phyloP scores from a whole-genome alignment of 2,329 filamentous ascomycete genomes.

The Fusarium sp. region DNA sequence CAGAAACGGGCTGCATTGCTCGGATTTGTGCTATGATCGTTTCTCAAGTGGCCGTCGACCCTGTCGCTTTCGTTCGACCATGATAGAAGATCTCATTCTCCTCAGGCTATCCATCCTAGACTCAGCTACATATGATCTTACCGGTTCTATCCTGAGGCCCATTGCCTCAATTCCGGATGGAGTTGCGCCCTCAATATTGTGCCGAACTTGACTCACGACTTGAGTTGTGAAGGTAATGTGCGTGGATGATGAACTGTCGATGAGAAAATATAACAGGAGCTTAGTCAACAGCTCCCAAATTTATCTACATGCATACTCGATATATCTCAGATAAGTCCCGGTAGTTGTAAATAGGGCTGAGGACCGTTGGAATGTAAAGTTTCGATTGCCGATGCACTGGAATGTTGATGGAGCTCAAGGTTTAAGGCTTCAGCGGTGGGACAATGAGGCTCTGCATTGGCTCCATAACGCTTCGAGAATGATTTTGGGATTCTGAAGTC shows the following conservation, averaged over 20 bases:
- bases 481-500: not conserved
- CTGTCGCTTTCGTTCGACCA: not conserved
- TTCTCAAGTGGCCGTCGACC: too few species aligned
- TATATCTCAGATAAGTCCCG: not conserved
- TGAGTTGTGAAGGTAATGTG: not conserved
- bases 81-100: not conserved
- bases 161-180: not conserved
- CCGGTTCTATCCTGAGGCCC: not conserved
- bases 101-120: rapidly evolving
- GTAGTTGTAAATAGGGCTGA: conserved; percentile 7
- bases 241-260: not conserved
- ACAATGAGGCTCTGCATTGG: conserved; percentile 7
- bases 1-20: too few species aligned
- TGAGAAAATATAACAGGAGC: not conserved
- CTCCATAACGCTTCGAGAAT: not conserved
- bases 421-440: not conserved
- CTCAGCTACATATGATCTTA: not conserved
- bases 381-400: conserved; percentile 22
- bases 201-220: not conserved
- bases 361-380: conserved; percentile 19
- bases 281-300: not conserved
- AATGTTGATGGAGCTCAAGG: conserved; percentile 22
- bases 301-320: too few species aligned
- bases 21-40: not conserved
- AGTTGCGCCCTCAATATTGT: not conserved